Evolutionary conservation across 2,329 filamentous ascomycete genomes (phyloP).

Genomic region (Pyrenophora seminiperda): DNA sequence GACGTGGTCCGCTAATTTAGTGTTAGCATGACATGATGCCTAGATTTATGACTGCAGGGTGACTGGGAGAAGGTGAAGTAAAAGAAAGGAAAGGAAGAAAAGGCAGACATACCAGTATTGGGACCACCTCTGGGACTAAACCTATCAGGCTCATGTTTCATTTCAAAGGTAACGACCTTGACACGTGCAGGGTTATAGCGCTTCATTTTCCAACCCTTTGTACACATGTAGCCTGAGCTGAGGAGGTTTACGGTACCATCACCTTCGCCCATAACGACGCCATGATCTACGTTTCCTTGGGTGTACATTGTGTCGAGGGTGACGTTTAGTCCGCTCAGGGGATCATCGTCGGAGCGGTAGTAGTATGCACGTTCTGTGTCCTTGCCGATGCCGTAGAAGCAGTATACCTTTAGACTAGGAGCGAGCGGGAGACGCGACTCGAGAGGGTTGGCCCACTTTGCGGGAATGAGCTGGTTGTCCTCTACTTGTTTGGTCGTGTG

Average conservation of each 20-base stretch:
- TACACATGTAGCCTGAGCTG: constrained; percentile 94
- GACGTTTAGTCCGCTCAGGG: constrained; percentile 68
- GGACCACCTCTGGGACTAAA: constrained; percentile 80
- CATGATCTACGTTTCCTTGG: constrained; percentile 69
- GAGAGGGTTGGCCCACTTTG: constrained; percentile 93
- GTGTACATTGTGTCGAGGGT: constrained; percentile 60
- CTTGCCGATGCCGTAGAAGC: constrained; percentile 96
- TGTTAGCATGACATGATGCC: constrained; percentile 6
- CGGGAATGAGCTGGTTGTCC: constrained; percentile 57
- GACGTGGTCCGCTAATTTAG: constrained; percentile 78
- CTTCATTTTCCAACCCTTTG: constrained; percentile 90
- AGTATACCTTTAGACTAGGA: constrained; percentile 91
- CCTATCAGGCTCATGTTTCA: constrained; percentile 92
- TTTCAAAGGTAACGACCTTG: constrained; percentile 85
- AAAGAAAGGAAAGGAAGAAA: not conserved
- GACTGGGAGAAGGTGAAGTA: not conserved
- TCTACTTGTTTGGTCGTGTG: constrained; percentile 80
- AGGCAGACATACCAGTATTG: constrained; percentile 59
- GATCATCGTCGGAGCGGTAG: constrained; percentile 75
- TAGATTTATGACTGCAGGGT: not conserved
- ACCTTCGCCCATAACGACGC: constrained; percentile 93
- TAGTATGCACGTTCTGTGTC: constrained; percentile 92
- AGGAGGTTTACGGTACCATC: constrained; percentile 96
- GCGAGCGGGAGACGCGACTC: constrained; percentile 86
- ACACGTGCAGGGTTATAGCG: constrained; percentile 88